Base-by-base conservation (phyloP, 257 asterid genomes). In the Ilex asprella region DNA sequence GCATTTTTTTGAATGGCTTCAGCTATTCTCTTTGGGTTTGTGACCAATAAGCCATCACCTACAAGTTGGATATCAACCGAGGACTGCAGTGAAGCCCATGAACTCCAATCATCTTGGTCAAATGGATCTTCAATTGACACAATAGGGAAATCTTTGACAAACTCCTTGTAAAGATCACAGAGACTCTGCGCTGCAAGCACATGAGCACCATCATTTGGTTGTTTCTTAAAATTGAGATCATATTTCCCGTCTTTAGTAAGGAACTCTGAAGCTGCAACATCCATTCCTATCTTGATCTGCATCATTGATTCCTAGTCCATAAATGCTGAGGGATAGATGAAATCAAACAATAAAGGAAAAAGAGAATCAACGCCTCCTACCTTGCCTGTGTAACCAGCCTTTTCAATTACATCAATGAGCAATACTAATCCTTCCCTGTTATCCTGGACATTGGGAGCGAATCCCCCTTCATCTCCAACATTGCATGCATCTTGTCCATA, bases 401-500 rank as follows among this genome's bases (percentile, higher is more conserved):
- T 93, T 70, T 85, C 96, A 66, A 93, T 89, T 50, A 97, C 97
- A 75, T 93, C 96, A 73, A 87, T 93, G 62, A 93, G 96, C 63
- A 93, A 67, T 43, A 89, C 88, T 65, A 93, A 71, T 21, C 99
- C 99, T 73, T 93, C 99, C 75, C 97, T 81, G 60, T 93, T 93
- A 66, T 93, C 99, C 79, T 93, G 99, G 56, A 89, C 99, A 63
- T 85, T 93, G 12, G 99, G 99, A 73, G 99, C 99, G 52, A 93
- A 89, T 65, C 99, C 99, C 72, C 99, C 99, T 75, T 93, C 99
- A 66, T 93, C 99, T 44, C 99, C 99, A 1, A 93, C 99, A 67
- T 93, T 93, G 83, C 99, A 93, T 29, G 99, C 99, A 79, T 93
- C 99, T 79, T 93, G 99, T 47, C 99, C 99, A 39, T 93, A 93